Conservation (phyloP, 2,329 filamentous ascomycete species). For the Trichoderma koningiopsis region DNA sequence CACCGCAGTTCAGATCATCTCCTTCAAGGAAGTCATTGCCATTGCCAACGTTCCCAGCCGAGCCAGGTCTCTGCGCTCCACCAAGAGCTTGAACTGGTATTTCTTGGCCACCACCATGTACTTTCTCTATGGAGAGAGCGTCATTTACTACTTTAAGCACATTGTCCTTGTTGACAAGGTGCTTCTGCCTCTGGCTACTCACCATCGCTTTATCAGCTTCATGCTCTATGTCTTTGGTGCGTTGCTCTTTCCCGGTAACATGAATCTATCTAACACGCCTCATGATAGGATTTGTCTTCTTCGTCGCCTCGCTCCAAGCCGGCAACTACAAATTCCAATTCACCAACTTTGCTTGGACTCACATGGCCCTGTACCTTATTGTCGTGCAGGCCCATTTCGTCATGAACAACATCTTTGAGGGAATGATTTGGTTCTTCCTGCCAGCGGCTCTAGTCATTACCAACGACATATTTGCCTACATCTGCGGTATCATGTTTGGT, state of each 20-base stretch:
- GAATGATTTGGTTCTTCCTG: slow-evolving; percentile 99
- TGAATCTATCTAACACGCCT: slow-evolving; percentile 28
- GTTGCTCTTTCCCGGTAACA: background rate
- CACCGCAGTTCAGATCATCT: slow-evolving; percentile 92
- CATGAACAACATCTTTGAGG: slow-evolving; percentile 99
- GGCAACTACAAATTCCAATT: slow-evolving; percentile 99
- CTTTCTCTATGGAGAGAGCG: slow-evolving; percentile 96
- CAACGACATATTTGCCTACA: slow-evolving; percentile 98
- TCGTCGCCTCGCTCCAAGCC: slow-evolving; percentile 90
- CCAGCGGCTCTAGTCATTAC: slow-evolving; percentile 94
- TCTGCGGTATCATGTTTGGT: slow-evolving; percentile 96
- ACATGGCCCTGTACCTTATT: slow-evolving; percentile 98
- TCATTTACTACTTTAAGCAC: slow-evolving; percentile 99
- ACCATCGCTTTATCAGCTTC: slow-evolving; percentile 98
- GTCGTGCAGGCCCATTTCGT: slow-evolving; percentile 98
- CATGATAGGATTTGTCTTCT: slow-evolving; percentile 86
- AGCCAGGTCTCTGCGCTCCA: slow-evolving; percentile 87
- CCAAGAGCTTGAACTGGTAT: slow-evolving; percentile 98
- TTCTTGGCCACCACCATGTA: slow-evolving; percentile 99
- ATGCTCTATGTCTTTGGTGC: slow-evolving; percentile 94
- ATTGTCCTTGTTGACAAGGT: slow-evolving; percentile 94
- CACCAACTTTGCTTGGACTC: slow-evolving; percentile 98
- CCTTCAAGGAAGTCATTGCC: slow-evolving; percentile 98
- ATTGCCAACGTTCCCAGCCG: slow-evolving; percentile 93
- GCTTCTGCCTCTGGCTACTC: slow-evolving; percentile 87